Evolutionary conservation across 2,329 filamentous ascomycete species (phyloP).

Genomic region (Dichotomopilus funicola): DNA sequence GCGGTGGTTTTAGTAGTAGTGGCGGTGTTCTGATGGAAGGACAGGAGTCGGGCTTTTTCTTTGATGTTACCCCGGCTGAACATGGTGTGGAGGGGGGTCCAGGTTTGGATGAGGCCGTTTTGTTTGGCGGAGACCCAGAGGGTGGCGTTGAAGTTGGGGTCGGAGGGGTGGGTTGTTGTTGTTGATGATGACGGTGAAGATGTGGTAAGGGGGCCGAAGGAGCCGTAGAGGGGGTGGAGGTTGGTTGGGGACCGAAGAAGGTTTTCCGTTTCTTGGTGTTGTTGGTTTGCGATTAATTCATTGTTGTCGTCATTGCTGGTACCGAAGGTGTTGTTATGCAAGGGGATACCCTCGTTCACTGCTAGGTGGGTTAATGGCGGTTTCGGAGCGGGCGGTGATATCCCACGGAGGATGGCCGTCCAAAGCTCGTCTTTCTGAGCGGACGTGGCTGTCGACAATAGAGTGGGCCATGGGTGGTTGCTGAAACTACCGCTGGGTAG

Average conservation of each 20-base stretch:
- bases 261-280: conserved; percentile 40
- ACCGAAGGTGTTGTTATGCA: conserved; percentile 26
- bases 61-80: conserved; percentile 86
- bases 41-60: conserved; percentile 74
- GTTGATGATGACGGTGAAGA: background rate
- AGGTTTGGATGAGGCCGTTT: conserved; percentile 74
- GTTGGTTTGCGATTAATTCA: background rate
- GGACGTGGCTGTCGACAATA: conserved; percentile 28
- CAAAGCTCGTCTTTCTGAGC: conserved; percentile 37
- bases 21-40: conserved; percentile 36
- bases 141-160: conserved; percentile 55
- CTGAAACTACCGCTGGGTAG: conserved; percentile 54
- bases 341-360: conserved; percentile 55
- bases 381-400: conserved; percentile 35
- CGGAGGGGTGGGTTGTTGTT: conserved; percentile 25
- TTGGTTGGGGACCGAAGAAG: conserved; percentile 65
- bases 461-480: conserved; percentile 33
- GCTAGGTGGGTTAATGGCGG: conserved; percentile 49
- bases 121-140: conserved; percentile 77
- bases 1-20: background rate
- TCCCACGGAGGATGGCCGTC: conserved; percentile 39
- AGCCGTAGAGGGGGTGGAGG: conserved; percentile 63
- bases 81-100: conserved; percentile 90
- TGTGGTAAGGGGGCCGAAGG: conserved; percentile 53
- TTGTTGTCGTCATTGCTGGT: conserved; percentile 6